Evolutionary conservation across 352 stramenopile genomes (phyloP).

Genomic region (Pythium phragmitis): DNA sequence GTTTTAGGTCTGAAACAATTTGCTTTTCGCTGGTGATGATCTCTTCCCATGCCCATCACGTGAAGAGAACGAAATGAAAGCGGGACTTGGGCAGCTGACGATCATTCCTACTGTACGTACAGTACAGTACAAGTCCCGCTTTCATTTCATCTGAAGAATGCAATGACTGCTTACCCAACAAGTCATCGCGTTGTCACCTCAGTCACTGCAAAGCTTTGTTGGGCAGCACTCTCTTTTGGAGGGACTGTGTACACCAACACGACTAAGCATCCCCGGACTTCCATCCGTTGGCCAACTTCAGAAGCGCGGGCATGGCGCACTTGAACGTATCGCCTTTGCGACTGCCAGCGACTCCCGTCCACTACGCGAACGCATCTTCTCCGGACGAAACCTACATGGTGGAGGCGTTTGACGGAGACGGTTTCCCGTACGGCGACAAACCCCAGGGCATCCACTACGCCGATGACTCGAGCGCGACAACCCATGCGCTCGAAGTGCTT

Average conservation of each 20-base stretch:
- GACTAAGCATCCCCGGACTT: neutral
- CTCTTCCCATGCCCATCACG: neutral
- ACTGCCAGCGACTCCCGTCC: neutral
- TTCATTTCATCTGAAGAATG: neutral
- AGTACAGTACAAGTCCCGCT: neutral
- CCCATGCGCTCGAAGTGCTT: conserved; percentile 9
- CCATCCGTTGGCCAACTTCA: neutral
- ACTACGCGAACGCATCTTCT: neutral
- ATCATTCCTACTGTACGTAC: too few relatives aligned
- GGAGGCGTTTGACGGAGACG: conserved; percentile 12
- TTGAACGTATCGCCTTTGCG: conserved; percentile 1
- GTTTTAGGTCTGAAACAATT: neutral
- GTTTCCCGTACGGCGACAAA: neutral
- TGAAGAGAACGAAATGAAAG: conserved; percentile 4
- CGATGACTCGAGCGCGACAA: neutral
- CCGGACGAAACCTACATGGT: conserved; percentile 17
- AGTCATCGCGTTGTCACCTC: neutral
- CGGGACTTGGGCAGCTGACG: neutral
- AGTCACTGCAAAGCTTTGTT: neutral
- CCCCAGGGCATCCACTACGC: neutral
- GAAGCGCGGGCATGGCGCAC: neutral
- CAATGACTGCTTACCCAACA: too few relatives aligned
- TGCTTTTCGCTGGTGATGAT: neutral
- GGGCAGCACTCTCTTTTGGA: neutral
- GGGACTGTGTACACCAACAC: too few relatives aligned